These are phyloP conservation scores for Noccaea bulbosa DNA, from an alignment of 345 rosid species.

Conservation along the genomic window DNA sequence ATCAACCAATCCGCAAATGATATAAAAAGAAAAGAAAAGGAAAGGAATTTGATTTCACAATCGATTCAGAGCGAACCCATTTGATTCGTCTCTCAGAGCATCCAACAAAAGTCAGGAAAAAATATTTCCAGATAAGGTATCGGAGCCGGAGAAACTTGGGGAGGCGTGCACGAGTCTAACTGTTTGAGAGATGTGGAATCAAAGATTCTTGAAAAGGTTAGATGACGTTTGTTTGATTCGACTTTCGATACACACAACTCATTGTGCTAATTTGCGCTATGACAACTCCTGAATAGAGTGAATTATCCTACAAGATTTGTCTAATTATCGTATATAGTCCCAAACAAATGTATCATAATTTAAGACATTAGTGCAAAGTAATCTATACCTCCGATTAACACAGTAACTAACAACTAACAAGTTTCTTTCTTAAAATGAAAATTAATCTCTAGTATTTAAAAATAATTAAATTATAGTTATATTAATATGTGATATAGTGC, in stretches of 20 bases:
- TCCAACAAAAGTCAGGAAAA: not conserved
- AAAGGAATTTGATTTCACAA: slow-evolving; percentile 20
- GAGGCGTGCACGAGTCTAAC: slow-evolving; percentile 36
- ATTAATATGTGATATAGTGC: too few relatives aligned
- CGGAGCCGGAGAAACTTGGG: slow-evolving; percentile 4
- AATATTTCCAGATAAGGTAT: slow-evolving; percentile 13
- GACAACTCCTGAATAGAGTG: too few relatives aligned
- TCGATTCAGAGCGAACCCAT: slow-evolving; percentile 34
- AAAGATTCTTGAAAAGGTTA: slow-evolving; percentile 22
- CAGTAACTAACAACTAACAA: too few relatives aligned
- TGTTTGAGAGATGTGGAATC: slow-evolving; percentile 14
- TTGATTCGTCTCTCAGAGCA: slow-evolving; percentile 6
- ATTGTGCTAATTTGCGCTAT: not conserved
- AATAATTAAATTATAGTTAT: too few relatives aligned
- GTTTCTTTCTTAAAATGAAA: too few relatives aligned
- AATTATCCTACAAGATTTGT: too few relatives aligned
- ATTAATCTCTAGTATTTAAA: too few relatives aligned
- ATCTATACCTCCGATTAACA: too few relatives aligned
- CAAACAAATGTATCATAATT: too few relatives aligned
- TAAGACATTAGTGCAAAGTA: too few relatives aligned
- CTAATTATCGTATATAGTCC: too few relatives aligned
- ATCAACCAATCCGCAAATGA: slow-evolving; percentile 27
- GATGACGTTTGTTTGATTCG: slow-evolving; percentile 18
- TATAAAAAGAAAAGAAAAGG: slow-evolving; percentile 27
- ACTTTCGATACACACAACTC: not conserved